Percentiles rank a stretch among this genome's conserved stretches.
Evolutionary conservation across 805 yeast species (phyloP).

Genomic region (Pichia pseudocactophila): DNA sequence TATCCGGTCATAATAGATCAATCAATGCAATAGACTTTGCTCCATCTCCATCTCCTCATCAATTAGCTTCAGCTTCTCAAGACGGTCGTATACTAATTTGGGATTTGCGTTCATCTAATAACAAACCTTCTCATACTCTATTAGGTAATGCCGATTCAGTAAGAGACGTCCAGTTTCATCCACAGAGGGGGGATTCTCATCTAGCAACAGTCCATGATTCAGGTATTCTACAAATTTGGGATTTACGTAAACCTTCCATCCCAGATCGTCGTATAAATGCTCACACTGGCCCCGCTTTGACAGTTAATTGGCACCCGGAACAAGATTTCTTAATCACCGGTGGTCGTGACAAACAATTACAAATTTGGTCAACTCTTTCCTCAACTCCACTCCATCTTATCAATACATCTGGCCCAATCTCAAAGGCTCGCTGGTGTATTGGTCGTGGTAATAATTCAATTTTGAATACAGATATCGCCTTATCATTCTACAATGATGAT

Average conservation of each 20-base stretch:
- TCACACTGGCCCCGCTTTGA: slow-evolving; percentile 84
- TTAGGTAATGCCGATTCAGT: slow-evolving; percentile 65
- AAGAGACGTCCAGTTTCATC: slow-evolving; percentile 42
- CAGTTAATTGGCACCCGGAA: slow-evolving; percentile 83
- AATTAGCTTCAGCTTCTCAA: slow-evolving; percentile 59
- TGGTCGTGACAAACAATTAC: slow-evolving; percentile 80
- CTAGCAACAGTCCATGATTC: slow-evolving; percentile 79
- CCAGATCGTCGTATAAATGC: slow-evolving; percentile 73
- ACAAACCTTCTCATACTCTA: slow-evolving; percentile 42
- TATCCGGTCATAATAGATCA: slow-evolving; percentile 37
- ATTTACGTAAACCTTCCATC: slow-evolving; percentile 56
- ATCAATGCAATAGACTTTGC: slow-evolving; percentile 37
- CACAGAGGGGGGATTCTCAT: slow-evolving; percentile 41
- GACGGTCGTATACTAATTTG: slow-evolving; percentile 72
- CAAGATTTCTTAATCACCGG: slow-evolving; percentile 79
- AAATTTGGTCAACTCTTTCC: slow-evolving; percentile 53
- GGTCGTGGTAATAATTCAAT: slow-evolving; percentile 33
- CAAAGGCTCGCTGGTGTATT: slow-evolving; percentile 63
- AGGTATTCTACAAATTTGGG: slow-evolving; percentile 83
- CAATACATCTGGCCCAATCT: slow-evolving; percentile 68
- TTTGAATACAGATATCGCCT: slow-evolving; percentile 58
- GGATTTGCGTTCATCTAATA: slow-evolving; percentile 49
- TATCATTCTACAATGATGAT: slow-evolving; percentile 66
- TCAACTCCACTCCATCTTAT: slow-evolving; percentile 61
- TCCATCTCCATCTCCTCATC: slow-evolving; percentile 28